Evolutionary conservation across 257 asterid genomes (phyloP).

Genomic region (Solanum corneliomulleri): DNA sequence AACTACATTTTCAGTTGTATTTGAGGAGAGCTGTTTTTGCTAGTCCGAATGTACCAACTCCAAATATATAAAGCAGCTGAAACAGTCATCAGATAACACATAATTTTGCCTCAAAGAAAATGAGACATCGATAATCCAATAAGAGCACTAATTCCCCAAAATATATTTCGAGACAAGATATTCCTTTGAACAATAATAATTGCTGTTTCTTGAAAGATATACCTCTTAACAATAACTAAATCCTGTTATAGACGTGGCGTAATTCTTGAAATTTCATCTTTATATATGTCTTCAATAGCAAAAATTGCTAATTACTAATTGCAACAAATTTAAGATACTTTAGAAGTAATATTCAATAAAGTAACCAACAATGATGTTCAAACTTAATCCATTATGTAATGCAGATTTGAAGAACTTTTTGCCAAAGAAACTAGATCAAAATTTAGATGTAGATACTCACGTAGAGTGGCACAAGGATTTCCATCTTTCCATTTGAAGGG

Average conservation of each 20-base stretch:
- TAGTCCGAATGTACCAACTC: background rate
- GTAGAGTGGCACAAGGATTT: constrained; percentile 35
- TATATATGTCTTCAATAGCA: background rate
- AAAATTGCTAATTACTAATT: background rate
- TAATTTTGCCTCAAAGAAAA: background rate
- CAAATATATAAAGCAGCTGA: background rate
- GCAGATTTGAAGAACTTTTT: background rate
- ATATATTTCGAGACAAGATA: background rate
- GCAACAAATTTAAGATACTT: background rate
- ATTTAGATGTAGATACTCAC: constrained; percentile 32
- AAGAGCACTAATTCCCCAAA: background rate
- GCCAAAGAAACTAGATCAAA: background rate
- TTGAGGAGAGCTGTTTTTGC: background rate
- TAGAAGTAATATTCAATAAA: background rate
- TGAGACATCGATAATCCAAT: background rate
- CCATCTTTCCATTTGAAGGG: constrained; percentile 86
- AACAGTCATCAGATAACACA: background rate
- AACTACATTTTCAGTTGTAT: background rate
- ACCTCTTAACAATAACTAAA: background rate
- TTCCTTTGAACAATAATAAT: background rate
- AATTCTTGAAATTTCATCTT: background rate
- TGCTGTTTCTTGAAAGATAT: background rate
- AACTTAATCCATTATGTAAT: background rate
- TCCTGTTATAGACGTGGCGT: background rate
- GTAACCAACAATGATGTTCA: background rate